Evolutionary conservation across 192 early-diverging fungal genomes (phyloP).

Genomic region (Fimicolochytrium jonesii): DNA sequence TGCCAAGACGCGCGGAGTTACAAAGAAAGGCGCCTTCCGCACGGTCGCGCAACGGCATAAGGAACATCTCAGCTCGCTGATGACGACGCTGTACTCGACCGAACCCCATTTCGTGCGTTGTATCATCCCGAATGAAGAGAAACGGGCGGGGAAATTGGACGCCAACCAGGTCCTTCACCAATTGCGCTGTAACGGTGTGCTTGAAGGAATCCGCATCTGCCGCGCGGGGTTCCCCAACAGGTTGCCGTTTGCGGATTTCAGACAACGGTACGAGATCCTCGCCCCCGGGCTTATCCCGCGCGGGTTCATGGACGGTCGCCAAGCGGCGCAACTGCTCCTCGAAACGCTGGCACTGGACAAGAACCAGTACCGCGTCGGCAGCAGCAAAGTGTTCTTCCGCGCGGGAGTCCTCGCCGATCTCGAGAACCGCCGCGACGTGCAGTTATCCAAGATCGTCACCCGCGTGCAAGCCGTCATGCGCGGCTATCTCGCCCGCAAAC

Average conservation of each 20-base stretch:
- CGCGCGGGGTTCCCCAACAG: slow-evolving; percentile 94
- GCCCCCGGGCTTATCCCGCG: slow-evolving; percentile 72
- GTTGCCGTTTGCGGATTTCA: slow-evolving; percentile 87
- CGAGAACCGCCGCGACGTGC: slow-evolving; percentile 84
- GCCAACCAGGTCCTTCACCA: slow-evolving; percentile 87
- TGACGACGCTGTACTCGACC: slow-evolving; percentile 87
- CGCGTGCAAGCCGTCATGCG: slow-evolving; percentile 85
- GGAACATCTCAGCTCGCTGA: slow-evolving; percentile 82
- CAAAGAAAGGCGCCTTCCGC: slow-evolving; percentile 84
- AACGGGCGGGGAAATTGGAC: slow-evolving; percentile 77
- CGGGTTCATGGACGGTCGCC: slow-evolving; percentile 86
- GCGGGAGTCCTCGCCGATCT: slow-evolving; percentile 92
- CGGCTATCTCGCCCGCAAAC: slow-evolving; percentile 73
- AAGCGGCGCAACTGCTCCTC: slow-evolving; percentile 75
- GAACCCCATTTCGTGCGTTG: slow-evolving; percentile 98
- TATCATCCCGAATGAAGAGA: slow-evolving; percentile 93
- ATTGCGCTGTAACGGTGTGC: slow-evolving; percentile 92
- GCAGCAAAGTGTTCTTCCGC: slow-evolving; percentile 94
- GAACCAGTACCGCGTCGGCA: slow-evolving; percentile 83
- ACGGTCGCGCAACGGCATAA: slow-evolving; percentile 95
- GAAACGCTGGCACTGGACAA: slow-evolving; percentile 71
- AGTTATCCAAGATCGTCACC: slow-evolving; percentile 77
- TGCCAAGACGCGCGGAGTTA: slow-evolving; percentile 34
- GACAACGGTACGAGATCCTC: slow-evolving; percentile 90
- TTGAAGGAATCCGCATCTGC: slow-evolving; percentile 96